phyloP scores from a whole-genome alignment of 2,329 filamentous ascomycete genomes.

The Trichoderma sp. region DNA sequence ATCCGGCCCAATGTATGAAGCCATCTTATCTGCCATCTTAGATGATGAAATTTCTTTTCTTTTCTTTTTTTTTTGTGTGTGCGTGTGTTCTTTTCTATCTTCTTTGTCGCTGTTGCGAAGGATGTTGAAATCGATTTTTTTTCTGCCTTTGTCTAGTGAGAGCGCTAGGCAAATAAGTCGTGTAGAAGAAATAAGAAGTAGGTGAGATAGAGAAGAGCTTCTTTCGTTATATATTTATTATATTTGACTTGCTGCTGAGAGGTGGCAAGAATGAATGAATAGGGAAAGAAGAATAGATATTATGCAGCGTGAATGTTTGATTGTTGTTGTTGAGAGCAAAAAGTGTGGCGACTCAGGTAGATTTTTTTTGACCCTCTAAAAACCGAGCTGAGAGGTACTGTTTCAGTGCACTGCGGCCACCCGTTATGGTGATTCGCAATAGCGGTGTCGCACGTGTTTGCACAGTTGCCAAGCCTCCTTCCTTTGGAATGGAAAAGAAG shows the following conservation, averaged over 20 bases:
- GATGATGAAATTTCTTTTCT: not conserved
- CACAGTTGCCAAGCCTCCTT: not conserved
- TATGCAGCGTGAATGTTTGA: not conserved
- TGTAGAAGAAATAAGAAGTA: not conserved
- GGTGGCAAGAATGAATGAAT: not conserved
- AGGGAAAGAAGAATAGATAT: not conserved
- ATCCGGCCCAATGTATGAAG: slow-evolving; percentile 27
- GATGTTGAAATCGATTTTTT: not conserved
- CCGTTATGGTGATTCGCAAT: not conserved
- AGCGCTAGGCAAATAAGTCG: not conserved
- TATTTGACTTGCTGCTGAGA: not conserved
- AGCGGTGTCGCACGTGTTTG: not conserved
- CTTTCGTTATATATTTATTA: not conserved
- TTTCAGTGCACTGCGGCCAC: slow-evolving; percentile 3
- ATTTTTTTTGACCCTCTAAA: not conserved
- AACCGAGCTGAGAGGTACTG: not conserved
- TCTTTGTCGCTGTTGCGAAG: not conserved
- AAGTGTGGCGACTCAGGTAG: not conserved
- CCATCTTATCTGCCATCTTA: slow-evolving; percentile 19
- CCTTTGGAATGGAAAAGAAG: not conserved
- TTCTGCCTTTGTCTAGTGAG: not conserved
- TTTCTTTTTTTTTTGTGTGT: not conserved
- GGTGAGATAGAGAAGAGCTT: not conserved
- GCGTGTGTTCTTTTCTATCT: not conserved
- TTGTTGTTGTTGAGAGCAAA: not conserved